Base-by-base conservation (phyloP, 306 rosid species). In the Vachellia pachyceras region DNA sequence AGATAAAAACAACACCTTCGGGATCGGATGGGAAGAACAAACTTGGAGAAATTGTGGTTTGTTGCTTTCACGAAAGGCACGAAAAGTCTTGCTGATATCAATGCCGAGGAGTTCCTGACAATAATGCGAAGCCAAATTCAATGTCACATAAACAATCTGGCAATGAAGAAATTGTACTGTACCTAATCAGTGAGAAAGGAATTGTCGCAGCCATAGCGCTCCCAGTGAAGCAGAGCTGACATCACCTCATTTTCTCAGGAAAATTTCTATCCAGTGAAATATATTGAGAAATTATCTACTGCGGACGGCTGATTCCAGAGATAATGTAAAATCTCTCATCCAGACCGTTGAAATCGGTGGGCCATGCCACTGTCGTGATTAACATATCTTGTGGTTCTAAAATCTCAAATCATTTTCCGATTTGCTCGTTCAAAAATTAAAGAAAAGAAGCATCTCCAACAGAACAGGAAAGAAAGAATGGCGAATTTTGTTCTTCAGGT, bases 401-500 rank as follows among this genome's bases (percentile, higher is more conserved):
- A 60, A 25, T 60, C 18, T 25, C 67, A 60, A 25, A 25, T 46
- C 29, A 69, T 14, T 52, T 20, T 42, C 29, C 35, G 0, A 42
- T 69, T 67, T 41, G n/a, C 73, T 57, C 69, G 66, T 76, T 46
- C 83, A 22, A 13, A 35, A 57, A 52, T 18, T 25, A 58, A 44
- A 25, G 54, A 54, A 17, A 20, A 9, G 5, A 12, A 42, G 57
- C 35, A 33, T 22, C 18, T 3, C n/a, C 17, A 0, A 10, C 1
- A 29, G n/a, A n/a, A 23, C 17, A 12, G 54, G 25, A 52, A 29
- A n/a, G 45, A 25, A 74, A 80, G 71, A 84, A 94, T 95, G 98
- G 94, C 94, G 41, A 89, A 79, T 82, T 92, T 93, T 79, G 77
- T 89, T 80, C 79, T 91, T 49, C 90, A 73, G 50, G 76, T 89